A percentile compares a stretch with the other conserved stretches of the same genome.
Conservation (phyloP, 2,329 filamentous ascomycete species). For the Dactylellina leptospora region DNA sequence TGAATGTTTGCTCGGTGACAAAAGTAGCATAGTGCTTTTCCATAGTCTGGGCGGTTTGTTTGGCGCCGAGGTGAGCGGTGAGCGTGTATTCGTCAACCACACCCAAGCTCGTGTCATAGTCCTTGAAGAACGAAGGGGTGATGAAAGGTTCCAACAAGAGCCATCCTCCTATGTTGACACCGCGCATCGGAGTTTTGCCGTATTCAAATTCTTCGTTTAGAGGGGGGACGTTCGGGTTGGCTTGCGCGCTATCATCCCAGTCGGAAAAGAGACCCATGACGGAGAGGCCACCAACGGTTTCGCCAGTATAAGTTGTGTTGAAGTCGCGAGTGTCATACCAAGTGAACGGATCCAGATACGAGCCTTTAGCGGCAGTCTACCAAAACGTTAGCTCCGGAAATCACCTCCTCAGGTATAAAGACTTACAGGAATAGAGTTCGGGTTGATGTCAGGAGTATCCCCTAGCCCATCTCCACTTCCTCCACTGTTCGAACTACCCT, state of each 20-base stretch:
- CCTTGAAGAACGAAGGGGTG: constrained; percentile 83
- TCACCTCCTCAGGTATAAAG: neutral
- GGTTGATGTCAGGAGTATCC: constrained; percentile 61
- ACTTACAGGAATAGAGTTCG: constrained; percentile 63
- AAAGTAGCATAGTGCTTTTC: constrained; percentile 93
- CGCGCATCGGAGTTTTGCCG: constrained; percentile 78
- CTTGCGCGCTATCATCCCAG: constrained; percentile 82
- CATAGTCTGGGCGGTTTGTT: constrained; percentile 71
- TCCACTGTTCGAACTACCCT: constrained; percentile 54
- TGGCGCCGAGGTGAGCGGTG: constrained; percentile 72
- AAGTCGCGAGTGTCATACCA: constrained; percentile 92
- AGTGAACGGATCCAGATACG: constrained; percentile 84
- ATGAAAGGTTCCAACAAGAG: constrained; percentile 94
- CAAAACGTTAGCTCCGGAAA: constrained; percentile 7
- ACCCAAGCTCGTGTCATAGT: constrained; percentile 63
- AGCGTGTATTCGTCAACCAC: constrained; percentile 92
- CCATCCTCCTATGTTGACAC: constrained; percentile 95
- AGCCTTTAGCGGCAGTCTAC: constrained; percentile 65
- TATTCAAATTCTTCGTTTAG: constrained; percentile 81
- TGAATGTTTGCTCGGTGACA: constrained; percentile 83
- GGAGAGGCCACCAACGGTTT: constrained; percentile 83
- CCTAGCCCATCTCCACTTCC: constrained; percentile 59
- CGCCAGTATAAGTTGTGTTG: constrained; percentile 90
- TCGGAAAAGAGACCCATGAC: constrained; percentile 85
- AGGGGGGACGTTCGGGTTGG: constrained; percentile 81